Percentiles rank a stretch among this genome's conserved stretches.
Conservation (phyloP, 345 rosid genomes). For the Noccaea bulbosa region DNA sequence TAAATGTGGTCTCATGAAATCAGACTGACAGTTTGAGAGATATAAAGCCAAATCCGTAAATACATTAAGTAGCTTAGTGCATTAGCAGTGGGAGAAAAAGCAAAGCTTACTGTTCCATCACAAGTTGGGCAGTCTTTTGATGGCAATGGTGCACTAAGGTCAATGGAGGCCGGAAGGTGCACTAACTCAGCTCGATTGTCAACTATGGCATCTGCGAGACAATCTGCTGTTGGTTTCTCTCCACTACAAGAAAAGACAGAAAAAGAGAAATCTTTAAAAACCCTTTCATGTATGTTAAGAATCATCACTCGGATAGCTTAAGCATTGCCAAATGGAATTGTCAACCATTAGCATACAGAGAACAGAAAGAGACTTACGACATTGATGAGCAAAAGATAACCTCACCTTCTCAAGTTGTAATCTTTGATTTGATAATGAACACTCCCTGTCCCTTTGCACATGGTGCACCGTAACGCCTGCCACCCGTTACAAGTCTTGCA, state of each 20-base stretch:
- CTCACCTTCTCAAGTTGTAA: slow-evolving; percentile 74
- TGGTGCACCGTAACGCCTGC: slow-evolving; percentile 86
- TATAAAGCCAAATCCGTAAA: slow-evolving; percentile 8
- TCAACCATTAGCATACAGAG: slow-evolving; percentile 1
- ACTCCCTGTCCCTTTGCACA: slow-evolving; percentile 92
- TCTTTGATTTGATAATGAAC: slow-evolving; percentile 85
- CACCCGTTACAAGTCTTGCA: slow-evolving; percentile 85
- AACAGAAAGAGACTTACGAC: neutral
- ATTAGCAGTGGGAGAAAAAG: neutral
- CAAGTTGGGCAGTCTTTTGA: slow-evolving; percentile 87
- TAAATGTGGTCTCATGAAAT: neutral
- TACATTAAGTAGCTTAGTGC: neutral
- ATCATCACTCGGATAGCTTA: slow-evolving; percentile 6
- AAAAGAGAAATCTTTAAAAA: slow-evolving; percentile 8
- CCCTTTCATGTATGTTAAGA: slow-evolving; percentile 6
- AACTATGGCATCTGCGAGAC: slow-evolving; percentile 76
- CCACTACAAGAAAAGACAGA: slow-evolving; percentile 61
- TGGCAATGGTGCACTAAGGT: slow-evolving; percentile 73
- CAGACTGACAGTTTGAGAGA: slow-evolving; percentile 14
- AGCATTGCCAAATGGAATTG: slow-evolving; percentile 1
- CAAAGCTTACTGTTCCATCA: slow-evolving; percentile 81
- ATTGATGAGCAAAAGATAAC: neutral
- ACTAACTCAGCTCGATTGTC: slow-evolving; percentile 86
- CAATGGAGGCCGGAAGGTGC: slow-evolving; percentile 76
- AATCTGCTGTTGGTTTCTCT: slow-evolving; percentile 84